These are phyloP conservation scores for Clitopilus hobsonii DNA, from an alignment of 768 basidiomycete species.

Conservation along the genomic window DNA sequence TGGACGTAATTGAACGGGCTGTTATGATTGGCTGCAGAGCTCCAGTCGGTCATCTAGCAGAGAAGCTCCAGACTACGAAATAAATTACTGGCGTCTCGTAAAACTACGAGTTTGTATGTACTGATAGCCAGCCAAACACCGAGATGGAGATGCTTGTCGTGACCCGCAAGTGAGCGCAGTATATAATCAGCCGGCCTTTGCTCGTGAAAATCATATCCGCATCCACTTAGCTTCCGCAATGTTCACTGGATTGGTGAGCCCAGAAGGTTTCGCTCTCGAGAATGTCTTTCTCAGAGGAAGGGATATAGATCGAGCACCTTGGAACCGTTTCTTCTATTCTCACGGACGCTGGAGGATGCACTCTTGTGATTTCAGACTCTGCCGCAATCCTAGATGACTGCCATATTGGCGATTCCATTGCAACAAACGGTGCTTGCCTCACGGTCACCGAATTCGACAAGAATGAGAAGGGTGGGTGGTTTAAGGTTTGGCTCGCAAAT, in stretches of 20 bases:
- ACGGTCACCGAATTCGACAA: conserved; percentile 85
- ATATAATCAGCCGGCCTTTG: background rate
- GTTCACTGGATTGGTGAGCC: conserved; percentile 77
- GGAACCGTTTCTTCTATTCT: conserved; percentile 67
- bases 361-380: conserved; percentile 69
- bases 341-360: conserved; percentile 72
- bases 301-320: conserved; percentile 79
- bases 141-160: background rate
- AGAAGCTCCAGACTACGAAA: too few species aligned
- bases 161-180: background rate
- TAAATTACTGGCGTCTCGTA: too few species aligned
- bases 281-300: conserved; percentile 2
- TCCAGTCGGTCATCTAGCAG: too few species aligned
- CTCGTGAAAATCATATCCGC: background rate
- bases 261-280: background rate
- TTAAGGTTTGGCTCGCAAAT: conserved; percentile 93
- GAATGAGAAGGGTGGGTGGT: conserved; percentile 64
- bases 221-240: conserved; percentile 27
- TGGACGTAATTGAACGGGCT: too few species aligned
- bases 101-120: too few species aligned
- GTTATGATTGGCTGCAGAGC: too few species aligned
- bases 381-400: conserved; percentile 81
- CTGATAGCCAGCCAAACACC: background rate
- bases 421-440: conserved; percentile 83
- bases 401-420: conserved; percentile 91